Evolutionary conservation across 441 rosid species (phyloP), one percentile per base, ranked within the genome.

Genomic region (Bruguiera hainesii): DNA sequence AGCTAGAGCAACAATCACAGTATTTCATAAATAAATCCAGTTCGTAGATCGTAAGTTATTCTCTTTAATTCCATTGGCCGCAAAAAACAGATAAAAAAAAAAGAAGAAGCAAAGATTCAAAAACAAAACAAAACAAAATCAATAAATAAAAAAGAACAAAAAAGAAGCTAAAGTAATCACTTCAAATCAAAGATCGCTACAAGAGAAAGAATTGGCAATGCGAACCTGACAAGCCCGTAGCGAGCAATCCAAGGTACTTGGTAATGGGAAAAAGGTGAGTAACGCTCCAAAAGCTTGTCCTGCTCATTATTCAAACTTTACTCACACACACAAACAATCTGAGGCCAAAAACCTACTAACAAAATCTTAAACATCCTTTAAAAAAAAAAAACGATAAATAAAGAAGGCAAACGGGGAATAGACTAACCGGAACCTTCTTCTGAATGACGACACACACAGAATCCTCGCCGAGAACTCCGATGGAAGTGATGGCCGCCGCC

Each of bases 231-330:
- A 88, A 80, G 83, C 98, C 99, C 50, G 98, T 94, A 13, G 99
- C 97, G 52, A 94, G 73, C 71, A 94, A 76, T 61, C 99, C 99
- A 71, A 94, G 91, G 76, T 74, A 86, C 80, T 94, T 87, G 9
- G 99, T 89, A 51, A 94, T 81, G 30, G 93, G 88, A 75, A 89
- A 94, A 73, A 94, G 97, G 72, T 94, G 97, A 20, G 94, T 74
- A n/a, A 94, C 94, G 63, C 98, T 89, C 99, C 81, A 94, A 77
- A 78, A 94, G 98, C 89, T 91, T 91, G 87, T 94, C 98, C 98
- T 94, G 88, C 75, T 8, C 39, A 69, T 39, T 35, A 67, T 10
- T 51, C 23, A 60, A 3, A 56, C 8, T 7, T 48, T 23, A 25
- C 48, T 53, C 6, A 60, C 59, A 71, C 69, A 33, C 37, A 33